Evolutionary conservation across 176 grass and related monocot genomes (phyloP).

Genomic region (barley (Hordeum vulgare)): DNA sequence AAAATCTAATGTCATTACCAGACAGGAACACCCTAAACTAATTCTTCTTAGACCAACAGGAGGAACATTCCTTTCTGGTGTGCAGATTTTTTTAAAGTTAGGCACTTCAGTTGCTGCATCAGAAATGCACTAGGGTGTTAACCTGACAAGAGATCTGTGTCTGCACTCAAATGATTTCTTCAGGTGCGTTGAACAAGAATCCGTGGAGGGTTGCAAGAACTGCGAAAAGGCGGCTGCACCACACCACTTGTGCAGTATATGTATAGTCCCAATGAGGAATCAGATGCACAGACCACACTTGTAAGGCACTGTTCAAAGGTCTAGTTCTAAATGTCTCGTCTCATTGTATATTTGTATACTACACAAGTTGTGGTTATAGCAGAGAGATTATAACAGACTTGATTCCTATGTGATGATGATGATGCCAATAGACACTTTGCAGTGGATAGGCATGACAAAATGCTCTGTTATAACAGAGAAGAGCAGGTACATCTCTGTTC

Average conservation of each 20-base stretch:
- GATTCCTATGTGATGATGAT: no score
- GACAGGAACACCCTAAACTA: neutral
- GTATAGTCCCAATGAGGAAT: neutral
- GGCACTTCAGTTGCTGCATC: slow-evolving; percentile 20
- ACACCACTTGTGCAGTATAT: neutral
- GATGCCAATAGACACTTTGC: no score
- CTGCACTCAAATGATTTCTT: slow-evolving; percentile 3
- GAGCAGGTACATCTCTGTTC: no score
- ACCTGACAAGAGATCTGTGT: neutral
- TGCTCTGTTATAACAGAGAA: no score
- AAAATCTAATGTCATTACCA: neutral
- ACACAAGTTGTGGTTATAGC: neutral
- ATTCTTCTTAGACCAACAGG: neutral
- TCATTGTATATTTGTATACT: slow-evolving; percentile 6
- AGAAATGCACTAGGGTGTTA: slow-evolving; percentile 29
- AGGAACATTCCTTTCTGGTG: slow-evolving; percentile 1
- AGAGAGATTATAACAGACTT: neutral
- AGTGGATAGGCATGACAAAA: no score
- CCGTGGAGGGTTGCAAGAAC: neutral
- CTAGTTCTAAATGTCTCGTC: neutral
- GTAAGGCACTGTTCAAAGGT: neutral
- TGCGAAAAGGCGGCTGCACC: neutral
- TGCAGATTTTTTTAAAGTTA: neutral
- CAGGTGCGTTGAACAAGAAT: slow-evolving; percentile 23
- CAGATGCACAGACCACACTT: slow-evolving; percentile 13